Evolutionary conservation across 371 early-diverging fungal genomes (phyloP).

Genomic region (Nosema muscidifuracis): DNA sequence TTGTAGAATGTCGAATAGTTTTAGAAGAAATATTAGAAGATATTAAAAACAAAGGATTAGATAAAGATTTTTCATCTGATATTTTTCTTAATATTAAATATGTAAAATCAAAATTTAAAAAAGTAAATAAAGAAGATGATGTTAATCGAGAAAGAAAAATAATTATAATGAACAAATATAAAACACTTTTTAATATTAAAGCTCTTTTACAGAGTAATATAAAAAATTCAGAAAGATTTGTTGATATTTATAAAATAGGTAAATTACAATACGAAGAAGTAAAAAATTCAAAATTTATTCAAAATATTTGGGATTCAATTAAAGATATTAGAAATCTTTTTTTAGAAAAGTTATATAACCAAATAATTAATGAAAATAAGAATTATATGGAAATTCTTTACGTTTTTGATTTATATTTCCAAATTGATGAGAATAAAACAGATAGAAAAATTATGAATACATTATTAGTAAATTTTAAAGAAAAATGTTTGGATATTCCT

Average conservation of each 20-base stretch:
- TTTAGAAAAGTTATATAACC: constrained; percentile 38
- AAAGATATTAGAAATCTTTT: constrained; percentile 39
- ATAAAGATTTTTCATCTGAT: constrained; percentile 27
- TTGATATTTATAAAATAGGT: constrained; percentile 45
- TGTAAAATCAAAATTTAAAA: constrained; percentile 35
- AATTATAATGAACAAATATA: constrained; percentile 34
- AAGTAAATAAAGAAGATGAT: constrained; percentile 11
- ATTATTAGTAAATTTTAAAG: constrained; percentile 48
- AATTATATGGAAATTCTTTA: constrained; percentile 39
- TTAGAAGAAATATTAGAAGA: constrained; percentile 51
- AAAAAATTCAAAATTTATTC: constrained; percentile 31
- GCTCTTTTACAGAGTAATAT: constrained; percentile 15
- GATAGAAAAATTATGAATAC: constrained; percentile 55
- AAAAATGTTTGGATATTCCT: constrained; percentile 14
- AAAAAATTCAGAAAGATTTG: constrained; percentile 46
- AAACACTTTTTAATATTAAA: constrained; percentile 41
- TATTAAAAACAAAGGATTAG: constrained; percentile 39
- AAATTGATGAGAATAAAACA: constrained; percentile 37
- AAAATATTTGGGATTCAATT: constrained; percentile 8
- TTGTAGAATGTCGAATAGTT: constrained; percentile 52
- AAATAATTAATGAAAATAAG: constrained; percentile 34
- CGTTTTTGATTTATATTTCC: constrained; percentile 55
- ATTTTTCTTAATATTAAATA: constrained; percentile 33
- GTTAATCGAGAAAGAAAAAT: constrained; percentile 7
- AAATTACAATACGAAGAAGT: constrained; percentile 17